These are phyloP conservation scores for Xylaria scruposa DNA, from an alignment of 495 filamentous ascomycete species.

Conservation along the genomic window DNA sequence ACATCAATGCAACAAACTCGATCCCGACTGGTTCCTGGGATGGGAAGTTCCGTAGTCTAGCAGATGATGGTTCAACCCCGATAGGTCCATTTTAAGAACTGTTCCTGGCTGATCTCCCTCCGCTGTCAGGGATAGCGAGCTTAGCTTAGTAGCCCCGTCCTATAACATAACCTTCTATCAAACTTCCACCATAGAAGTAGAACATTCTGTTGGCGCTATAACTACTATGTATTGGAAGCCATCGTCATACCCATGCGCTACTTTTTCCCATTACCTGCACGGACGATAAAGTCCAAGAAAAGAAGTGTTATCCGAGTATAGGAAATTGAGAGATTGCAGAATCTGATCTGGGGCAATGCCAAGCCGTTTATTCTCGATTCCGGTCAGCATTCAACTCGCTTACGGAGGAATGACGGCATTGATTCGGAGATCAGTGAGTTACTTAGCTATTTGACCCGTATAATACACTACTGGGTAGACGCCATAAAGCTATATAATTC, in stretches of 20 bases:
- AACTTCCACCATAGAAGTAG: background rate
- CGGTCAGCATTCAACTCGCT: constrained; percentile 19
- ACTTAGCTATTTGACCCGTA: background rate
- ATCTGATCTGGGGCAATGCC: constrained; percentile 7
- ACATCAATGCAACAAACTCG: background rate
- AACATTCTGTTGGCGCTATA: constrained; percentile 1
- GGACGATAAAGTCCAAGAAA: background rate
- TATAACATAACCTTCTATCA: constrained; percentile 19
- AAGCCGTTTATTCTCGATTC: constrained; percentile 14
- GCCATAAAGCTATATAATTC: background rate
- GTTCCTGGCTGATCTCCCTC: constrained; percentile 15
- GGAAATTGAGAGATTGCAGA: background rate
- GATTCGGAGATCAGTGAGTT: background rate
- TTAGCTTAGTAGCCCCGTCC: constrained; percentile 1
- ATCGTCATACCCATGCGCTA: background rate
- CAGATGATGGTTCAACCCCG: constrained; percentile 19
- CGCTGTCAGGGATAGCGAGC: background rate
- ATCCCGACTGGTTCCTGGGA: constrained; percentile 2
- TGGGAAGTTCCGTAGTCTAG: constrained; percentile 18
- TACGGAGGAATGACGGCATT: constrained; percentile 13
- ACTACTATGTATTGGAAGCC: background rate
- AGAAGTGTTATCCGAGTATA: background rate
- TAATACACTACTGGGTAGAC: background rate
- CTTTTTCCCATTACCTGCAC: background rate
- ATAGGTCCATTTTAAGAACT: constrained; percentile 20